A percentile compares a stretch with the other conserved stretches of the same genome.
Evolutionary conservation across 345 rosid genomes (phyloP).

Genomic region (Salix dunnii): DNA sequence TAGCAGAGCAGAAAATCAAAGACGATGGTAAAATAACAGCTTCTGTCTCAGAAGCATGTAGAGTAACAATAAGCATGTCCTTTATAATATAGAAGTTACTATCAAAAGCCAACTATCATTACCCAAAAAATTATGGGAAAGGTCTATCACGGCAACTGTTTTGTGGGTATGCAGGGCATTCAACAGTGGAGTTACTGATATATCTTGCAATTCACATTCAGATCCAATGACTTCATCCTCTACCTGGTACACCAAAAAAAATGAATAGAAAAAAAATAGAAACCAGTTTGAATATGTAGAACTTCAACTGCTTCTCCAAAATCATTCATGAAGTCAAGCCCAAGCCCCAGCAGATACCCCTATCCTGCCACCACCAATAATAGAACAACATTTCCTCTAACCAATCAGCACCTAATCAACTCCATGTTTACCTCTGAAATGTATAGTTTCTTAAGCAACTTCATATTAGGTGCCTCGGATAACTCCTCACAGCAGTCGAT

Average conservation of each 20-base stretch:
- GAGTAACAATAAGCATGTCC: neutral
- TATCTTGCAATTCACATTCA: conserved; percentile 87
- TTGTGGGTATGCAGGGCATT: conserved; percentile 63
- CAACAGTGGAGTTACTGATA: conserved; percentile 76
- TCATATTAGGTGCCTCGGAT: conserved; percentile 68
- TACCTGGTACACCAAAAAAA: conserved; percentile 37
- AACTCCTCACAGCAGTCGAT: conserved; percentile 71
- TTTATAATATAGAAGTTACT: neutral
- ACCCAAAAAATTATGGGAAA: conserved; percentile 94
- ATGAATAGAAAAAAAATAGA: conserved; percentile 4
- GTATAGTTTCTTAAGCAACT: conserved; percentile 75
- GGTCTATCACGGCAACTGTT: conserved; percentile 65
- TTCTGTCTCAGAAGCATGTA: neutral
- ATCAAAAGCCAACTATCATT: conserved; percentile 20
- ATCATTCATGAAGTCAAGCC: no score
- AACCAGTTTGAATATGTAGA: conserved; percentile 3
- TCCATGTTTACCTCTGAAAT: conserved; percentile 61
- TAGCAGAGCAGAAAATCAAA: neutral
- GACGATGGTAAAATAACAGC: neutral
- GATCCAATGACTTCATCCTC: conserved; percentile 84
- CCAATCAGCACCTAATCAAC: conserved; percentile 1
- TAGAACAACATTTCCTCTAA: conserved; percentile 2
- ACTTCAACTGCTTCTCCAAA: neutral
- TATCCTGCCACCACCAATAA: conserved; percentile 10
- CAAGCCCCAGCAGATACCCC: neutral